Percentiles rank a stretch among this genome's conserved stretches.
Conservation (phyloP, 306 rosid genomes). For the Pterocarpus santalinus region DNA sequence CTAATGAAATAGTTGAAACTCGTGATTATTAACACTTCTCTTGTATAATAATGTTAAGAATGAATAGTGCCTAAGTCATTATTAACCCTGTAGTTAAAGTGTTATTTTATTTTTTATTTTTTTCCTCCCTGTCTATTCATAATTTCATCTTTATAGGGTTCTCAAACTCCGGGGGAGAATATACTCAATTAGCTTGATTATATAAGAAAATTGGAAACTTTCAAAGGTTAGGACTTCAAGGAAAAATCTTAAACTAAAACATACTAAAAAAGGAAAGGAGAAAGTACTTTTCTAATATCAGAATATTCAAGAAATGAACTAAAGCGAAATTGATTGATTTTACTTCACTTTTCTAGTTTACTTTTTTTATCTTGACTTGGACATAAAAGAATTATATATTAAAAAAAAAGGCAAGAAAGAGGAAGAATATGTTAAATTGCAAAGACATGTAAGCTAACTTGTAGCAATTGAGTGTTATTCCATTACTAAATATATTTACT, state of each 20-base stretch:
- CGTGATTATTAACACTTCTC: not conserved
- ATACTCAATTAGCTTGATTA: too few species aligned
- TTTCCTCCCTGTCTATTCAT: too few species aligned
- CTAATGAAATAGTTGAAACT: conserved; percentile 9
- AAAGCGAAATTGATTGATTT: not conserved
- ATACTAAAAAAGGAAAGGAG: too few species aligned
- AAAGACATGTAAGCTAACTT: conserved; percentile 8
- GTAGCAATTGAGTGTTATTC: not conserved
- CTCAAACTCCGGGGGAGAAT: too few species aligned
- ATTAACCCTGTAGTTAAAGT: too few species aligned
- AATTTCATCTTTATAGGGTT: too few species aligned
- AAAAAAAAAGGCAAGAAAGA: not conserved
- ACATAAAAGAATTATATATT: not conserved
- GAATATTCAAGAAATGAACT: too few species aligned
- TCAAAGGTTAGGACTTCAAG: too few species aligned
- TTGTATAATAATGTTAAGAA: not conserved
- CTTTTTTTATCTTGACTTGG: not conserved
- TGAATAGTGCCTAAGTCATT: not conserved
- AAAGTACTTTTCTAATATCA: too few species aligned
- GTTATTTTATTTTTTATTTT: too few species aligned
- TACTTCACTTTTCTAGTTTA: not conserved
- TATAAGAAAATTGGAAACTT: too few species aligned
- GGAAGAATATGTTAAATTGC: not conserved
- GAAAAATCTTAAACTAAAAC: too few species aligned
- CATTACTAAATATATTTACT: conserved; percentile 12